phyloP scores from a whole-genome alignment of 768 basidiomycete genomes.

The Lenzites betulinus region DNA sequence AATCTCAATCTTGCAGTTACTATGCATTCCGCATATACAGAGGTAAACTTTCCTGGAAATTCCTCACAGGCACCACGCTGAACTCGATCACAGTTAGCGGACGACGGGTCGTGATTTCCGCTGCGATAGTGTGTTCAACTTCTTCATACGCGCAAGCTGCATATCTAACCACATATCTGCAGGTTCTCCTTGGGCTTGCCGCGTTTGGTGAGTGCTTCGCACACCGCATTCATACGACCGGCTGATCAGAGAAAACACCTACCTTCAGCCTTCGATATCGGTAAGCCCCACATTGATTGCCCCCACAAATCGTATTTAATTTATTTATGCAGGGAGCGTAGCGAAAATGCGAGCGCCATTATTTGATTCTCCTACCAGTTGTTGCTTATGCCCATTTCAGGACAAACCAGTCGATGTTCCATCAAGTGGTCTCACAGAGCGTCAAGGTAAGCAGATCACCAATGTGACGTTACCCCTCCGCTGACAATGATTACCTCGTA shows the following conservation, averaged over 20 bases:
- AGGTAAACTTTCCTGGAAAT: too few species aligned
- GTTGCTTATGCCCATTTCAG: background rate
- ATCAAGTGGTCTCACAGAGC: constrained; percentile 11
- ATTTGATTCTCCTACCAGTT: too few species aligned
- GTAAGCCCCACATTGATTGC: background rate
- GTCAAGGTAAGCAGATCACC: background rate
- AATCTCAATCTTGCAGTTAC: constrained; percentile 8
- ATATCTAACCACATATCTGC: background rate
- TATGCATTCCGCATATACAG: constrained; percentile 24
- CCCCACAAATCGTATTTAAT: background rate
- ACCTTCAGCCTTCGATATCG: background rate
- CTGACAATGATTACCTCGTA: background rate
- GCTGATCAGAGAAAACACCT: background rate
- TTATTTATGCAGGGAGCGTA: background rate
- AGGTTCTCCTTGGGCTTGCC: background rate
- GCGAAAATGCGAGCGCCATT: background rate
- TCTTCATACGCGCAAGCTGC: background rate
- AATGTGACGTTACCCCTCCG: background rate
- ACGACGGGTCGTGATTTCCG: background rate
- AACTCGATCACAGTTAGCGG: background rate
- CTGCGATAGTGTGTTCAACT: background rate
- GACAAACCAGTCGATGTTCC: constrained; percentile 14
- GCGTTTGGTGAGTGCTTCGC: constrained; percentile 1
- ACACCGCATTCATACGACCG: too few species aligned
- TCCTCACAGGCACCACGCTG: too few species aligned